Evolutionary conservation across 2,329 filamentous ascomycete genomes (phyloP).

Genomic region (Chrysoporthe deuterocubensis): DNA sequence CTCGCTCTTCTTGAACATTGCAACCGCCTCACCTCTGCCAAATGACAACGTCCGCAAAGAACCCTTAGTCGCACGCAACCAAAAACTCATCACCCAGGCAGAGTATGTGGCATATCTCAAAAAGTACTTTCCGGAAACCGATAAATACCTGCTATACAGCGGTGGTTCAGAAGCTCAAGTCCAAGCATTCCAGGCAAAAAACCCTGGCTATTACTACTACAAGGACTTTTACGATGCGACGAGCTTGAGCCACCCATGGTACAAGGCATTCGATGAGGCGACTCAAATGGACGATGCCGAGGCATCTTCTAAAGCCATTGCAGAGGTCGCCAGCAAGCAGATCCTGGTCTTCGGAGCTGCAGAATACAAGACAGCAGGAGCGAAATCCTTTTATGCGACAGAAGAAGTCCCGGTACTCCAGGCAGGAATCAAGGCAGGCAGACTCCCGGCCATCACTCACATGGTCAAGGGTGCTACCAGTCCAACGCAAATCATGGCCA

Average conservation of each 20-base stretch:
- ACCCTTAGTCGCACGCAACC: conserved; percentile 1
- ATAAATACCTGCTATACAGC: conserved; percentile 1
- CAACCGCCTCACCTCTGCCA: conserved; percentile 7
- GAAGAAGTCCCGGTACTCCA: not conserved
- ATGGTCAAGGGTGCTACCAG: conserved; percentile 1
- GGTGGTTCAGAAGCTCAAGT: not conserved
- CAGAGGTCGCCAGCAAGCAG: not conserved
- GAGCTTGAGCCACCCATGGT: not conserved
- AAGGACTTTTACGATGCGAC: not conserved
- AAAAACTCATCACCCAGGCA: conserved; percentile 1
- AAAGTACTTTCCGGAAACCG: conserved; percentile 3
- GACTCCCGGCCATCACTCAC: not conserved
- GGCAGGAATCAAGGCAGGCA: not conserved
- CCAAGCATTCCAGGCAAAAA: not conserved
- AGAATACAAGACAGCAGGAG: not conserved
- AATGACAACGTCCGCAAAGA: not conserved
- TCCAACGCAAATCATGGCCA: conserved; percentile 6
- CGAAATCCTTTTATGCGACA: not conserved
- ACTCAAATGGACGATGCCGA: conserved; percentile 4
- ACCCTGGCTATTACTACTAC: conserved; percentile 10
- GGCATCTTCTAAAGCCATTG: conserved; percentile 1
- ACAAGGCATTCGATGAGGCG: not conserved
- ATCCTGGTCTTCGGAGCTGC: conserved; percentile 4
- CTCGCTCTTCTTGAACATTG: conserved; percentile 5
- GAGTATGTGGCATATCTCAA: not conserved